Evolutionary conservation across 2,329 filamentous ascomycete genomes (phyloP).

Genomic region (Colletotrichum tofieldiae): DNA sequence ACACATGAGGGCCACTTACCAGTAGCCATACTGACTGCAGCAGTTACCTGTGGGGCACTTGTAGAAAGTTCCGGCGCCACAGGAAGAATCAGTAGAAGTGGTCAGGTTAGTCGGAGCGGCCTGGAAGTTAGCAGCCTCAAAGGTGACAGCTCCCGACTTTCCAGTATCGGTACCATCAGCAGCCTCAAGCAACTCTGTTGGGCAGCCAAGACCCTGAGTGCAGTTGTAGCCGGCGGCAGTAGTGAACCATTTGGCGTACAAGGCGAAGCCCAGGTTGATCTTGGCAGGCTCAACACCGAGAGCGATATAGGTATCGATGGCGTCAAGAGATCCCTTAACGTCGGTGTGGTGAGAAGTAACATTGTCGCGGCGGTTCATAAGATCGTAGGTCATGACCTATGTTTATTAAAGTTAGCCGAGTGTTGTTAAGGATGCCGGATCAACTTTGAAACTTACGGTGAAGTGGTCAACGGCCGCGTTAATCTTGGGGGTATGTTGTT

Average conservation of each 20-base stretch:
- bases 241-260: constrained; percentile 79
- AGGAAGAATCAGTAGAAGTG: constrained; percentile 22
- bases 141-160: constrained; percentile 59
- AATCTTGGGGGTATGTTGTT: constrained; percentile 70
- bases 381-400: constrained; percentile 78
- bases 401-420: background rate
- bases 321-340: constrained; percentile 66
- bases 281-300: constrained; percentile 69
- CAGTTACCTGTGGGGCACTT: constrained; percentile 35
- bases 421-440: fast-evolving
- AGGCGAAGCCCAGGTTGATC: constrained; percentile 78
- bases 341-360: constrained; percentile 77
- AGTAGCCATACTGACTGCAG: constrained; percentile 40
- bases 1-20: background rate
- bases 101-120: constrained; percentile 34
- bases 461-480: constrained; percentile 75
- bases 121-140: constrained; percentile 53
- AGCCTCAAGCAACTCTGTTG: constrained; percentile 72
- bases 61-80: constrained; percentile 34
- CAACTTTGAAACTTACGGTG: constrained; percentile 58
- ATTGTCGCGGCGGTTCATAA: constrained; percentile 81
- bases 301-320: constrained; percentile 72
- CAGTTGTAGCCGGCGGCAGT: constrained; percentile 65
- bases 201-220: constrained; percentile 69
- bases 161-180: constrained; percentile 72